These are phyloP conservation scores for Mycena sp. DNA, from an alignment of 1,284 basidiomycete genomes.

Conservation along the genomic window DNA sequence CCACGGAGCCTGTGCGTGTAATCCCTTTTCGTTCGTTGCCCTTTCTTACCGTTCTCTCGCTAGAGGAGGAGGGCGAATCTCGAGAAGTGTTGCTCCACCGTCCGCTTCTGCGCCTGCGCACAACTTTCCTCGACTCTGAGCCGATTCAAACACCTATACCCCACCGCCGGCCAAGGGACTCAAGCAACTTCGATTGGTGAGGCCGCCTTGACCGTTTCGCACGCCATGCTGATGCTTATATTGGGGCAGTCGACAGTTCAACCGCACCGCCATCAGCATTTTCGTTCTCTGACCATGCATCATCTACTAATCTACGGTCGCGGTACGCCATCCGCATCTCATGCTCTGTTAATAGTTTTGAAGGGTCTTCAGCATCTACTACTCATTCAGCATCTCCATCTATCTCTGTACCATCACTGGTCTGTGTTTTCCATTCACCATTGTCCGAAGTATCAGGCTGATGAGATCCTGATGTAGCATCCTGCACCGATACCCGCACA, in stretches of 20 bases:
- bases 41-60: neutral
- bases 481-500: constrained; percentile 24
- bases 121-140: constrained; percentile 16
- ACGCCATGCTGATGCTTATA: neutral
- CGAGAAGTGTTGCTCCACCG: constrained; percentile 26
- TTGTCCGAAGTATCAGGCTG: neutral
- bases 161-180: constrained; percentile 23
- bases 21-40: neutral
- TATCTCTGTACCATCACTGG: constrained; percentile 23
- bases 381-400: constrained; percentile 26
- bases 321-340: constrained; percentile 34
- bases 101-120: constrained; percentile 18
- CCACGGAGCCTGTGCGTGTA: constrained; percentile 10
- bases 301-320: constrained; percentile 40
- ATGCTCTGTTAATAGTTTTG: neutral
- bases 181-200: constrained; percentile 27
- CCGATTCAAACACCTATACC: neutral
- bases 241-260: constrained; percentile 51
- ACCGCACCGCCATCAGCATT: constrained; percentile 30
- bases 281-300: constrained; percentile 14
- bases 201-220: neutral
- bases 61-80: constrained; percentile 27
- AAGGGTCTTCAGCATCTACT: constrained; percentile 14
- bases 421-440: constrained; percentile 42
- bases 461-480: constrained; percentile 5